phyloP scores from a whole-genome alignment of 164 flowering plant genomes.

The Hamamelis virginiana region DNA sequence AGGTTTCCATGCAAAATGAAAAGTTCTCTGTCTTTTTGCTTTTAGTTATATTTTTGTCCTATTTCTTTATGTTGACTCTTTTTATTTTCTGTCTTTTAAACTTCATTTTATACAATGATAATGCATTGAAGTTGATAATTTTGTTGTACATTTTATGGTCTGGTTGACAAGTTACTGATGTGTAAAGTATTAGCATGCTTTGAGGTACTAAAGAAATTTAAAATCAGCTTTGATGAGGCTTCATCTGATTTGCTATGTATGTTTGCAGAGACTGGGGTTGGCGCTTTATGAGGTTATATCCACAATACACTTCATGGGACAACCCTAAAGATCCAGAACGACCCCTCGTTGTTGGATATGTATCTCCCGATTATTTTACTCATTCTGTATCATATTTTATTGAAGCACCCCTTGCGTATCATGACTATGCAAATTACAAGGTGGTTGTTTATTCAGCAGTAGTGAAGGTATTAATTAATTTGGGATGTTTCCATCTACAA shows the following conservation, averaged over 20 bases:
- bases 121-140: too few species aligned
- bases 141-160: too few species aligned
- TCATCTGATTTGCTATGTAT: background rate
- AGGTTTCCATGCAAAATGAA: too few species aligned
- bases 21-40: too few species aligned
- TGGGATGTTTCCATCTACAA: background rate
- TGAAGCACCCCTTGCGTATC: constrained; percentile 89
- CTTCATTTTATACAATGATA: too few species aligned
- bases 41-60: too few species aligned
- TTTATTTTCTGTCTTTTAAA: too few species aligned
- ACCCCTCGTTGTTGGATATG: constrained; percentile 90
- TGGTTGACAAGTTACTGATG: too few species aligned
- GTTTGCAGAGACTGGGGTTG: constrained; percentile 93
- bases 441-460: constrained; percentile 98
- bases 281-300: constrained; percentile 81
- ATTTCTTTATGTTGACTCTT: too few species aligned
- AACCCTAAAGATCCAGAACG: constrained; percentile 89
- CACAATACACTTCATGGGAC: constrained; percentile 85
- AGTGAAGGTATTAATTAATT: constrained; percentile 68
- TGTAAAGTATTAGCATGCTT: background rate
- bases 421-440: constrained; percentile 79
- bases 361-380: constrained; percentile 98
- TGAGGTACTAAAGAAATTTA: background rate
- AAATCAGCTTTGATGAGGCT: background rate
- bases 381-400: constrained; percentile 98